phyloP scores from a whole-genome alignment of 345 rosid genomes.

The Trapa incisa region DNA sequence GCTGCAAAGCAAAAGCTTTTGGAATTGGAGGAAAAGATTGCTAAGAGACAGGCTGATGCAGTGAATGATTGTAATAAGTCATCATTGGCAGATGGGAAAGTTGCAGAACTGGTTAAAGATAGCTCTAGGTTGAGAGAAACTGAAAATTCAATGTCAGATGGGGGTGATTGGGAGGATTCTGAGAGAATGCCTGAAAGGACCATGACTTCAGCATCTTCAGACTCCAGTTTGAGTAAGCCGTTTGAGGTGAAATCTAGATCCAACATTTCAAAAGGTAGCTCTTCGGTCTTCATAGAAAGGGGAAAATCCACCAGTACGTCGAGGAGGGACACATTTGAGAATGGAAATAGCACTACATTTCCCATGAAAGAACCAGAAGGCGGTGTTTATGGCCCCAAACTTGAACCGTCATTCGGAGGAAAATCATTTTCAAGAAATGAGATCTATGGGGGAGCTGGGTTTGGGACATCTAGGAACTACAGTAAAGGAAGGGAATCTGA shows the following conservation, averaged over 20 bases:
- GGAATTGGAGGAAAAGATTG: slow-evolving; percentile 87
- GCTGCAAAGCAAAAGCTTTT: slow-evolving; percentile 92
- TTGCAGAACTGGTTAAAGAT: slow-evolving; percentile 25
- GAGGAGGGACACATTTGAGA: slow-evolving; percentile 68
- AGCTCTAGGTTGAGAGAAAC: slow-evolving; percentile 23
- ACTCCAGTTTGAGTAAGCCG: slow-evolving; percentile 45
- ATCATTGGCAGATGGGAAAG: slow-evolving; percentile 42
- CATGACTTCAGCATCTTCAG: slow-evolving; percentile 60
- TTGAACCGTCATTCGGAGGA: slow-evolving; percentile 34
- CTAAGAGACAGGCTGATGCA: slow-evolving; percentile 67
- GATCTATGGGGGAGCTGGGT: slow-evolving; percentile 46
- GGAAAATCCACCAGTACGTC: slow-evolving; percentile 46
- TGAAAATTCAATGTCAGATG: slow-evolving; percentile 14
- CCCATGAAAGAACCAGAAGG: slow-evolving; percentile 36
- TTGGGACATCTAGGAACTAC: slow-evolving; percentile 28
- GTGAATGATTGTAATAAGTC: slow-evolving; percentile 30
- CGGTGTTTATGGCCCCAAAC: slow-evolving; percentile 38
- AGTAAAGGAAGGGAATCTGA: slow-evolving; percentile 52
- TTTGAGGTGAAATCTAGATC: slow-evolving; percentile 35
- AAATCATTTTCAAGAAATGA: slow-evolving; percentile 49
- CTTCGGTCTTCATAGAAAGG: slow-evolving; percentile 36
- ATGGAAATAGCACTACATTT: slow-evolving; percentile 40
- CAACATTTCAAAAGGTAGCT: slow-evolving; percentile 44
- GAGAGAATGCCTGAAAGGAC: slow-evolving; percentile 90
- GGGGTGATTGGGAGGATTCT: slow-evolving; percentile 80